Evolutionary conservation across 106 monocot species (phyloP).

Genomic region (Dendrobium catenatum): DNA sequence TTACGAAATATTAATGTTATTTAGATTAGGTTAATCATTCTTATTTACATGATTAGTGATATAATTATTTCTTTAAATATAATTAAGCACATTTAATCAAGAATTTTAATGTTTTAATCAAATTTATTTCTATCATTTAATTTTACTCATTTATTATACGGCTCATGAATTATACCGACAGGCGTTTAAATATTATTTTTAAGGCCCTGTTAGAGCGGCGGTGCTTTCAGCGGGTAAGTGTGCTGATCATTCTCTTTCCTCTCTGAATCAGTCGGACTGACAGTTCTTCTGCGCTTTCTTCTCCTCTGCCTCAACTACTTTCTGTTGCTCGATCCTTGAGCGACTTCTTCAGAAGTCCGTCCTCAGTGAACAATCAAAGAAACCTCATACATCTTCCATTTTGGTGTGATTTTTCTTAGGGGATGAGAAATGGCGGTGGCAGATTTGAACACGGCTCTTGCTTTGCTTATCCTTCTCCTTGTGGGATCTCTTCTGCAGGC

Average conservation of each 20-base stretch:
- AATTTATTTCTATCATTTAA: no score
- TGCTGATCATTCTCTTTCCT: background rate
- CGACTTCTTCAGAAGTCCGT: background rate
- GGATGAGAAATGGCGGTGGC: slow-evolving; percentile 20
- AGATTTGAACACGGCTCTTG: background rate
- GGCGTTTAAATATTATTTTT: no score
- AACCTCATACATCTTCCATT: background rate
- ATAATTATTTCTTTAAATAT: no score
- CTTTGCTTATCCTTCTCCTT: slow-evolving; percentile 14
- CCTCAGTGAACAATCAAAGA: background rate
- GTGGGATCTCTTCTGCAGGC: slow-evolving; percentile 12
- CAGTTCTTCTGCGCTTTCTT: background rate
- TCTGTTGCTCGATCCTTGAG: background rate
- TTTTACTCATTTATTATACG: no score
- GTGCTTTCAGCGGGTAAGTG: no score
- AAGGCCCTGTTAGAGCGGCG: no score
- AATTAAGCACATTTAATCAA: no score
- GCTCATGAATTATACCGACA: no score
- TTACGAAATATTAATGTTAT: no score
- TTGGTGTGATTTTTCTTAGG: background rate
- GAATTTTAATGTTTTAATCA: no score
- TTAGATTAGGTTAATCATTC: no score
- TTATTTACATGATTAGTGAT: no score
- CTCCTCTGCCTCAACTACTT: background rate
- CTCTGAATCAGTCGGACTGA: background rate